Percentiles rank a stretch among this genome's conserved stretches.
phyloP scores from a whole-genome alignment of 208 protist genomes.

The Leishmania tropica region DNA sequence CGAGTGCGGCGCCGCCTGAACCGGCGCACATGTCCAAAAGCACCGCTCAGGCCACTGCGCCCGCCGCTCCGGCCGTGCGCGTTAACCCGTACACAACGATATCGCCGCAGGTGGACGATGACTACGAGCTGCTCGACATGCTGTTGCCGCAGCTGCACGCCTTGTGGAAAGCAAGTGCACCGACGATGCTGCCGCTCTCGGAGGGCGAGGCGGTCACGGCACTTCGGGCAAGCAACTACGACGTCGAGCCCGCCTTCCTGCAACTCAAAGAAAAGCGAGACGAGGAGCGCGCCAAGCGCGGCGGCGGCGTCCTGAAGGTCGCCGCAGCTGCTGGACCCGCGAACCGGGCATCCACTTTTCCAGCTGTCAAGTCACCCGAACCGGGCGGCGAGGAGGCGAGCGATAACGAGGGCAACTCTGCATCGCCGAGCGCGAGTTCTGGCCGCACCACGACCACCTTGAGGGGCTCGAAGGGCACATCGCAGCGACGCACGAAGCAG shows the following conservation, averaged over 20 bases:
- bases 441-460: conserved; percentile 6
- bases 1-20: neutral
- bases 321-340: neutral
- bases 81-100: conserved; percentile 37
- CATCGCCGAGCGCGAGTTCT: conserved; percentile 13
- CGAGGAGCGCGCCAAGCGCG: conserved; percentile 30
- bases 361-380: neutral
- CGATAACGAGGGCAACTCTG: conserved; percentile 11
- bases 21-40: neutral
- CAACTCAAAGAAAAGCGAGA: conserved; percentile 35
- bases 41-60: neutral
- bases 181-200: conserved; percentile 37
- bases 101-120: conserved; percentile 36
- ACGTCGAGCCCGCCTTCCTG: conserved; percentile 35
- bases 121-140: conserved; percentile 59
- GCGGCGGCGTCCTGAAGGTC: conserved; percentile 32
- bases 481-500: conserved; percentile 36
- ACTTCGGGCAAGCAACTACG: conserved; percentile 68
- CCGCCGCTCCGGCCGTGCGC: conserved; percentile 2
- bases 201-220: conserved; percentile 51
- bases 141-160: conserved; percentile 43
- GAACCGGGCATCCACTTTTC: conserved; percentile 2
- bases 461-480: conserved; percentile 20
- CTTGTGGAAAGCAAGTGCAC: conserved; percentile 43
- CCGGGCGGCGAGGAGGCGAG: neutral